Conservation (phyloP, 1,284 basidiomycete genomes). For the Fomitopsis schrenkii region DNA sequence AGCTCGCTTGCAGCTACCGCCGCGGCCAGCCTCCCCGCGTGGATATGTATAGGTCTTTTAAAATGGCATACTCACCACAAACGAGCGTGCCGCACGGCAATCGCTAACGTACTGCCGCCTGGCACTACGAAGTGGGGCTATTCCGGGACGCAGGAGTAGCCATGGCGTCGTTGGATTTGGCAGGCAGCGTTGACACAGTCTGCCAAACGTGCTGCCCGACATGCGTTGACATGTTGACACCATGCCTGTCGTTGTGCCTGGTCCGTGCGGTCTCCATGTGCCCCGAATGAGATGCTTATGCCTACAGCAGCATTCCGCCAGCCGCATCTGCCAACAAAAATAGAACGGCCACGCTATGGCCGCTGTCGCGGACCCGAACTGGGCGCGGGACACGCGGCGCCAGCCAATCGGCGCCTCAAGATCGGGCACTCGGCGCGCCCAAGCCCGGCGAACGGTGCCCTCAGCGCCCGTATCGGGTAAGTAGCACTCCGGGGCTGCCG, state of each 20-base stretch:
- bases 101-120: no score
- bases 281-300: not conserved
- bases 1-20: not conserved
- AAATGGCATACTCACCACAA: no score
- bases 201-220: not conserved
- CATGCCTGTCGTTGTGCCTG: not conserved
- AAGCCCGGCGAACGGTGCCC: not conserved
- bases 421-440: not conserved
- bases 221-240: not conserved
- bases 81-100: no score
- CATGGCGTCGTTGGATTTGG: no score
- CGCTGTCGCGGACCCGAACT: not conserved
- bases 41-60: not conserved
- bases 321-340: not conserved
- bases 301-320: no score
- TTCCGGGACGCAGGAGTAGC: not conserved
- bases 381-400: not conserved
- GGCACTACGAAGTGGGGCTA: no score
- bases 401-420: not conserved
- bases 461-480: not conserved
- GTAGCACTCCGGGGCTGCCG: not conserved
- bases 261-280: not conserved
- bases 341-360: not conserved
- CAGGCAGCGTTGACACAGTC: not conserved
- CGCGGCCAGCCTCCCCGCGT: not conserved